These are phyloP conservation scores for Magnaporthales sp. DNA, from an alignment of 2,329 filamentous ascomycete species.

Conservation along the genomic window DNA sequence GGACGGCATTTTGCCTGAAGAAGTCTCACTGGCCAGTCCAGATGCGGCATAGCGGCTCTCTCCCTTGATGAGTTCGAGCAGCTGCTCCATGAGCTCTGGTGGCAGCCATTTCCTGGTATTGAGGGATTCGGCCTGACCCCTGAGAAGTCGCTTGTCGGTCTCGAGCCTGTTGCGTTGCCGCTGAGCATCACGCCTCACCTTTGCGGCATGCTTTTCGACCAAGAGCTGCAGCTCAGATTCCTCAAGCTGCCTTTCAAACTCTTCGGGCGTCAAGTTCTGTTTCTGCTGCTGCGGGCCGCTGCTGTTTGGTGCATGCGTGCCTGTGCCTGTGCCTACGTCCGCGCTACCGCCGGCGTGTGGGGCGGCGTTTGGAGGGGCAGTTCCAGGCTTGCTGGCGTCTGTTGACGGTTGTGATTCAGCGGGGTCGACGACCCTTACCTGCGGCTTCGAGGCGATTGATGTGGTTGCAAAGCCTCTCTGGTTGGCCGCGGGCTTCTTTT, in stretches of 20 bases:
- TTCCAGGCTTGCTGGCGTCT: constrained; percentile 11
- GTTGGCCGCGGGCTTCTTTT: constrained; percentile 83
- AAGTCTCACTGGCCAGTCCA: constrained; percentile 35
- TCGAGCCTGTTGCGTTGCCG: constrained; percentile 72
- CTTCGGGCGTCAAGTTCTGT: constrained; percentile 64
- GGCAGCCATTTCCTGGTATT: constrained; percentile 73
- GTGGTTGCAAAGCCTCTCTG: constrained; percentile 91
- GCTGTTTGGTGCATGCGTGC: neutral
- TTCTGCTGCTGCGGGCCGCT: constrained; percentile 1
- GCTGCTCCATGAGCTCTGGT: constrained; percentile 65
- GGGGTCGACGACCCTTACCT: constrained; percentile 44
- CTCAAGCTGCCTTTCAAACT: constrained; percentile 83
- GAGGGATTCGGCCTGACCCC: constrained; percentile 66
- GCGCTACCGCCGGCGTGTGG: constrained; percentile 8
- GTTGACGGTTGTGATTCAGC: constrained; percentile 25
- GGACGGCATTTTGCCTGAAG: constrained; percentile 43
- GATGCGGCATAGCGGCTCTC: constrained; percentile 52
- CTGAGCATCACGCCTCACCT: constrained; percentile 68
- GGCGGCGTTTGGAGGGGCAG: constrained; percentile 13
- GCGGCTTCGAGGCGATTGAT: constrained; percentile 74
- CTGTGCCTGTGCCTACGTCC: neutral
- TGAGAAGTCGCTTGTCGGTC: constrained; percentile 76
- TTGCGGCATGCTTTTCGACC: constrained; percentile 74
- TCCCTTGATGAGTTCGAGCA: constrained; percentile 63
- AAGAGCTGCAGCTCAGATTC: constrained; percentile 82